phyloP scores from a whole-genome alignment of 1,284 basidiomycete species.

The Rhodotorula sp. region DNA sequence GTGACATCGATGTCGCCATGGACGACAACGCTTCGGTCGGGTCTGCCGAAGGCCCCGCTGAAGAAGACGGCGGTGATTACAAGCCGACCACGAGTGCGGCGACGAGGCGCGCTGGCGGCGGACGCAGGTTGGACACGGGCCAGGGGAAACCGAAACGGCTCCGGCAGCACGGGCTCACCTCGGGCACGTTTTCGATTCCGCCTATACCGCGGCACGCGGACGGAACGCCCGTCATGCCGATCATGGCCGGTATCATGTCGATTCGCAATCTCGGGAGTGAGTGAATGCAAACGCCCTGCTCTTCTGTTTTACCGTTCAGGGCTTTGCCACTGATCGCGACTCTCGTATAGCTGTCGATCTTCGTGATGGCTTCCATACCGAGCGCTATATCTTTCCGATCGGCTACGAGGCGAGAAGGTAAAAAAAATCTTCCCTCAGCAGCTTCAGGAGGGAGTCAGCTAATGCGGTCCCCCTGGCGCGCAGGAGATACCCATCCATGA shows the following conservation, averaged over 20 bases:
- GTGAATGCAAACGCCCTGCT: too few relatives aligned
- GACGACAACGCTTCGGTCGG: constrained; percentile 7
- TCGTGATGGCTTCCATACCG: constrained; percentile 66
- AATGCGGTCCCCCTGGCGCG: not conserved
- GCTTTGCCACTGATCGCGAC: too few relatives aligned
- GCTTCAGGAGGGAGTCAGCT: not conserved
- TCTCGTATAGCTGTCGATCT: constrained; percentile 12
- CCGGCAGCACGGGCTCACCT: constrained; percentile 71
- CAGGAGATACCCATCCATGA: constrained; percentile 71
- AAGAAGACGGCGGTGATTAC: constrained; percentile 26
- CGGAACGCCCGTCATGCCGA: constrained; percentile 64
- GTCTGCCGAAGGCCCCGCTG: not conserved
- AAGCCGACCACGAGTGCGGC: constrained; percentile 2
- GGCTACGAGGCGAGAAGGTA: constrained; percentile 76
- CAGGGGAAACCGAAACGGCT: constrained; percentile 63
- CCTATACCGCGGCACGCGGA: constrained; percentile 66
- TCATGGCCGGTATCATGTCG: constrained; percentile 77
- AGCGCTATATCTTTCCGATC: constrained; percentile 77
- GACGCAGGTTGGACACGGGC: constrained; percentile 1
- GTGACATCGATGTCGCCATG: not conserved
- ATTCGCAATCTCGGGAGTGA: constrained; percentile 64
- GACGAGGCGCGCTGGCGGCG: not conserved
- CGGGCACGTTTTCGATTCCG: constrained; percentile 68
- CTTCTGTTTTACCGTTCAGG: too few relatives aligned
- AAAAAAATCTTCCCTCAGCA: constrained; percentile 27